phyloP scores from a whole-genome alignment of 2,329 filamentous ascomycete genomes.

The Westerdykella aurantiaca region DNA sequence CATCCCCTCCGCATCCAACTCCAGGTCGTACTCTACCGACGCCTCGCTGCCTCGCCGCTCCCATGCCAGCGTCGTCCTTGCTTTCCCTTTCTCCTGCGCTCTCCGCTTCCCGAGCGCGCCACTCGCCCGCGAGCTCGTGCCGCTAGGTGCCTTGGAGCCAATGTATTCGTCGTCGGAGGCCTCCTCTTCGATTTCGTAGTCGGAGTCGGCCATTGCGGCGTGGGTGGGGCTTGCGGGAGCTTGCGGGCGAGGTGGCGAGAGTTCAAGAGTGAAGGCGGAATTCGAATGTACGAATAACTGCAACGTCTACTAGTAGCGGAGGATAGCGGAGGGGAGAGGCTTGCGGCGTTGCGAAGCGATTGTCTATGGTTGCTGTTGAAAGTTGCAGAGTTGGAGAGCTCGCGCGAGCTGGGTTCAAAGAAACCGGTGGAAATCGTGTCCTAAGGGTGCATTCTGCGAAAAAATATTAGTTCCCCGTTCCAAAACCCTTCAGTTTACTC shows the following conservation, averaged over 20 bases:
- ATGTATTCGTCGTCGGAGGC: constrained; percentile 59
- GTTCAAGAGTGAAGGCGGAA: constrained; percentile 1
- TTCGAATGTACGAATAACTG: not conserved
- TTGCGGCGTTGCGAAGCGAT: too few relatives aligned
- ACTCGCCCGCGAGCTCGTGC: constrained; percentile 19
- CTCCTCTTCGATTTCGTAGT: constrained; percentile 62
- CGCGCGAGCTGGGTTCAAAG: not conserved
- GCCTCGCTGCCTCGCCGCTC: constrained; percentile 17
- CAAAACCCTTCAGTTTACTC: too few relatives aligned
- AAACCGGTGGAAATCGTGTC: not conserved
- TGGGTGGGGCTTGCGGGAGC: constrained; percentile 2
- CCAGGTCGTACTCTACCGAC: not conserved
- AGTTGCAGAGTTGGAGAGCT: too few relatives aligned
- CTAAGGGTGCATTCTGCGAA: not conserved
- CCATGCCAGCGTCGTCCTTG: constrained; percentile 47
- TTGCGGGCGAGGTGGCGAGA: constrained; percentile 1
- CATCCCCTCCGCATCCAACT: constrained; percentile 47
- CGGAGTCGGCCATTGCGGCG: constrained; percentile 62
- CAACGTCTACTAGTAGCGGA: not conserved
- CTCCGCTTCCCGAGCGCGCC: constrained; percentile 17
- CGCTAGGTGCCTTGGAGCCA: constrained; percentile 32
- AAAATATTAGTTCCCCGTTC: constrained; percentile 1
- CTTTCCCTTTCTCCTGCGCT: constrained; percentile 15
- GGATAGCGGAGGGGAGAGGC: too few relatives aligned
- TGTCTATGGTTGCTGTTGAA: too few relatives aligned